Conservation (phyloP, 2,329 filamentous ascomycete genomes). For the Diaporthe ampelina region DNA sequence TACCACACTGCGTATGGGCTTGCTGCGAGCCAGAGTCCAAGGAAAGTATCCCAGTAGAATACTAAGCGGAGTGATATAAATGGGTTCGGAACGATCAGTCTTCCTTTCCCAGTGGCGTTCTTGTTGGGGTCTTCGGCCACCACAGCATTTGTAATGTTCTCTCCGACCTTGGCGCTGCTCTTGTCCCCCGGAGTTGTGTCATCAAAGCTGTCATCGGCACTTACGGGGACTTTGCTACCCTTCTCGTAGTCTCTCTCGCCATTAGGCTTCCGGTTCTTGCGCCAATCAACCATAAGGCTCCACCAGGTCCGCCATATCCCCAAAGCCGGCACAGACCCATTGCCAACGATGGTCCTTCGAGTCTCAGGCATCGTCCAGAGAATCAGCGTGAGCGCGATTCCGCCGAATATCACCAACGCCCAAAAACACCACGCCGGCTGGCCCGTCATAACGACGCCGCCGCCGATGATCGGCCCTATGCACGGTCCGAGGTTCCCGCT, state of each 20-base stretch:
- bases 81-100: slow-evolving; percentile 65
- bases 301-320: slow-evolving; percentile 64
- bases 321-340: slow-evolving; percentile 68
- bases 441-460: not conserved
- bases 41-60: slow-evolving; percentile 66
- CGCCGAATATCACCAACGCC: slow-evolving; percentile 68
- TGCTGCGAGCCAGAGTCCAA: slow-evolving; percentile 55
- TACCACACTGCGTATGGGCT: slow-evolving; percentile 64
- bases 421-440: slow-evolving; percentile 35
- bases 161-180: not conserved
- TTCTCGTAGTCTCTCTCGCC: not conserved
- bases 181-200: not conserved
- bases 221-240: not conserved
- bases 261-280: not conserved
- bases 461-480: slow-evolving; percentile 40
- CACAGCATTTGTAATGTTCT: not conserved
- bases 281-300: slow-evolving; percentile 45
- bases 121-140: not conserved
- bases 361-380: slow-evolving; percentile 68
- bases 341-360: slow-evolving; percentile 66
- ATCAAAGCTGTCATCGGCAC: not conserved
- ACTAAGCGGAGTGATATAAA: slow-evolving; percentile 64
- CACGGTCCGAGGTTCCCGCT: slow-evolving; percentile 62
- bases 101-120: slow-evolving; percentile 48
- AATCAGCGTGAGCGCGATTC: slow-evolving; percentile 60